A percentile compares a stretch with the other conserved stretches of the same genome.
Evolutionary conservation across 805 yeast genomes (phyloP).

Genomic region (Sugiyamaella mastotermitis): DNA sequence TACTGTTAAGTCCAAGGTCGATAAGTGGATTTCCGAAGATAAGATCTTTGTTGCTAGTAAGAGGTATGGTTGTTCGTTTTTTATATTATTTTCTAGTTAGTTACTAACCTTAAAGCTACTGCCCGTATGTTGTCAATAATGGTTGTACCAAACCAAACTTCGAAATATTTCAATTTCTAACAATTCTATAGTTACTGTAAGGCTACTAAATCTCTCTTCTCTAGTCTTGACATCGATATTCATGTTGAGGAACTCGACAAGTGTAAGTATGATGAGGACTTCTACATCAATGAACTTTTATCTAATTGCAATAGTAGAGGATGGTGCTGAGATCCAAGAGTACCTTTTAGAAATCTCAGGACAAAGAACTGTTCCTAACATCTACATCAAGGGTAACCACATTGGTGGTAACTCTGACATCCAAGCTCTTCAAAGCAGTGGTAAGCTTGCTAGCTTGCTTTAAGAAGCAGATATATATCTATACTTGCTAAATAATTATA

Average conservation of each 20-base stretch:
- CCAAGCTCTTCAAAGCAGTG: conserved; percentile 60
- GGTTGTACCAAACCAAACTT: neutral
- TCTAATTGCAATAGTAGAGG: conserved; percentile 33
- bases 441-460: conserved; percentile 44
- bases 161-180: too few relatives aligned
- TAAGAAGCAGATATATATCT: conserved; percentile 6
- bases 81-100: neutral
- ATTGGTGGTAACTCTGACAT: conserved; percentile 93
- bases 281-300: too few relatives aligned
- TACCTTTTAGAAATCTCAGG: conserved; percentile 76
- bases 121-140: conserved; percentile 47
- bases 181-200: conserved; percentile 31
- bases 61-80: conserved; percentile 33
- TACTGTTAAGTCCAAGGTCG: conserved; percentile 13
- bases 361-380: conserved; percentile 91
- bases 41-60: conserved; percentile 58
- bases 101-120: conserved; percentile 33
- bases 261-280: conserved; percentile 7
- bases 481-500: too few relatives aligned
- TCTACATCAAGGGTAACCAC: conserved; percentile 86
- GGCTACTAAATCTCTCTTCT: conserved; percentile 41
- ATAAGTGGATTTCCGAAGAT: conserved; percentile 18
- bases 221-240: conserved; percentile 34
- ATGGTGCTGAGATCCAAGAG: conserved; percentile 78
- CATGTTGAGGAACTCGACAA: conserved; percentile 47